Percentiles rank a stretch among this genome's conserved stretches.
Conservation (phyloP, 306 rosid species). For the Dryas octopetala region DNA sequence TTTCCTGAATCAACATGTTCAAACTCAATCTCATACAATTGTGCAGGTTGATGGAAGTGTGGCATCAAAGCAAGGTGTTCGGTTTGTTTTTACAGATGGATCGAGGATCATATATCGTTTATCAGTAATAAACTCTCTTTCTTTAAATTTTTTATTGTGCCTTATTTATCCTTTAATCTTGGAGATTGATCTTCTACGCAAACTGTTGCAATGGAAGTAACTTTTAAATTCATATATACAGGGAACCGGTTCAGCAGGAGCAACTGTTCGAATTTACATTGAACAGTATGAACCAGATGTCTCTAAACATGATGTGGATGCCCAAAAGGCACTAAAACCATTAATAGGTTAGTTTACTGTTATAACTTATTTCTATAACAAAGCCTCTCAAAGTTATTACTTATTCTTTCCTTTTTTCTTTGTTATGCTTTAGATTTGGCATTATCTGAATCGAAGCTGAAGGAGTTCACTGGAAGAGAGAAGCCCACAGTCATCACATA, state of each 20-base stretch:
- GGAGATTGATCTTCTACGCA: not conserved
- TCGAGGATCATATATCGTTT: slow-evolving; percentile 92
- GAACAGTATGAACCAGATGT: slow-evolving; percentile 84
- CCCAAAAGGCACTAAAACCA: slow-evolving; percentile 85
- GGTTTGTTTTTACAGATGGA: slow-evolving; percentile 91
- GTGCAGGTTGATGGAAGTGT: slow-evolving; percentile 87
- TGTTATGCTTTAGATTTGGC: slow-evolving; percentile 68
- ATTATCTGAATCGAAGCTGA: slow-evolving; percentile 70
- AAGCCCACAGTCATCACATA: slow-evolving; percentile 96
- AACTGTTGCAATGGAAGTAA: not conserved
- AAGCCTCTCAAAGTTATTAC: slow-evolving; percentile 1
- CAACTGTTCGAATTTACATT: slow-evolving; percentile 84
- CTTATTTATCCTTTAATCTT: not conserved
- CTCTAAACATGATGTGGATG: slow-evolving; percentile 79
- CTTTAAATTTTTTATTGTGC: not conserved
- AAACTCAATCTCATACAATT: slow-evolving; percentile 1
- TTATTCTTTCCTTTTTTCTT: slow-evolving; percentile 11
- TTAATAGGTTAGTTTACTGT: slow-evolving; percentile 61
- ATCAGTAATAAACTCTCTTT: slow-evolving; percentile 58
- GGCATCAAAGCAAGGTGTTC: slow-evolving; percentile 89
- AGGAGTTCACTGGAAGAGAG: slow-evolving; percentile 93
- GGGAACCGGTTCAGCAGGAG: slow-evolving; percentile 99
- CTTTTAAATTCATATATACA: slow-evolving; percentile 29
- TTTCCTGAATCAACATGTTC: slow-evolving; percentile 13
- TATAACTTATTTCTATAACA: not conserved